phyloP scores from a whole-genome alignment of 2,329 filamentous ascomycete species.

The Stagonosporopsis tanaceti region DNA sequence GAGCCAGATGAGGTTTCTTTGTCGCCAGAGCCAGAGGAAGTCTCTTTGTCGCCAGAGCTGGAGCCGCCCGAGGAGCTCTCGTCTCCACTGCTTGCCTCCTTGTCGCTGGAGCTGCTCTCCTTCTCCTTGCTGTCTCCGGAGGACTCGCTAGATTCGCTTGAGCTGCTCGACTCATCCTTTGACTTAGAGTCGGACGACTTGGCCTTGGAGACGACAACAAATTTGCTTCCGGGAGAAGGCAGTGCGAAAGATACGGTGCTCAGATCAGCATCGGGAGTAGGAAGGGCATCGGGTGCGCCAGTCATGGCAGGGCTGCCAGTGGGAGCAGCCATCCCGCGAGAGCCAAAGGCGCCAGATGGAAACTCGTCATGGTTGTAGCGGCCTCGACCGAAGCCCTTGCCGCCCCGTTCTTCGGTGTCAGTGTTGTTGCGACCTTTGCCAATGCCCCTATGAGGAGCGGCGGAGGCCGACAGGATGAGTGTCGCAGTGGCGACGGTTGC shows the following conservation, averaged over 20 bases:
- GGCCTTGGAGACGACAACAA: neutral
- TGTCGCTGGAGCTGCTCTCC: neutral
- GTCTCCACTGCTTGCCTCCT: neutral
- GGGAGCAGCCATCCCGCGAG: slow-evolving; percentile 12
- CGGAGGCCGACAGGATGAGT: slow-evolving; percentile 28
- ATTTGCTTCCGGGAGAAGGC: slow-evolving; percentile 3
- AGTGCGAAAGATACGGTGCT: slow-evolving; percentile 24
- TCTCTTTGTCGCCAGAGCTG: slow-evolving; percentile 1
- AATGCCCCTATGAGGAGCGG: slow-evolving; percentile 23
- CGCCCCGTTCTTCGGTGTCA: neutral
- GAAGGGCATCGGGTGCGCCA: slow-evolving; percentile 10
- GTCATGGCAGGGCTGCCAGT: slow-evolving; percentile 18
- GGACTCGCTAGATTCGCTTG: neutral
- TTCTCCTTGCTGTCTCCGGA: neutral
- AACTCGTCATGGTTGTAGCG: slow-evolving; percentile 4
- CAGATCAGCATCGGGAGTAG: slow-evolving; percentile 8
- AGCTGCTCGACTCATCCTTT: neutral
- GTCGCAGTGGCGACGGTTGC: slow-evolving; percentile 30
- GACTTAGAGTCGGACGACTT: neutral
- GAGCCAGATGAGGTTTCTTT: neutral
- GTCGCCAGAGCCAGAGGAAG: neutral
- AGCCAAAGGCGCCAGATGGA: slow-evolving; percentile 17
- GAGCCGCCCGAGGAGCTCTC: neutral
- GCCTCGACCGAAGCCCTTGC: slow-evolving; percentile 1
- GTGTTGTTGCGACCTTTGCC: slow-evolving; percentile 10